These are phyloP conservation scores for Hyphodiscus sp. DNA, from an alignment of 2,329 filamentous ascomycete species.

Conservation along the genomic window DNA sequence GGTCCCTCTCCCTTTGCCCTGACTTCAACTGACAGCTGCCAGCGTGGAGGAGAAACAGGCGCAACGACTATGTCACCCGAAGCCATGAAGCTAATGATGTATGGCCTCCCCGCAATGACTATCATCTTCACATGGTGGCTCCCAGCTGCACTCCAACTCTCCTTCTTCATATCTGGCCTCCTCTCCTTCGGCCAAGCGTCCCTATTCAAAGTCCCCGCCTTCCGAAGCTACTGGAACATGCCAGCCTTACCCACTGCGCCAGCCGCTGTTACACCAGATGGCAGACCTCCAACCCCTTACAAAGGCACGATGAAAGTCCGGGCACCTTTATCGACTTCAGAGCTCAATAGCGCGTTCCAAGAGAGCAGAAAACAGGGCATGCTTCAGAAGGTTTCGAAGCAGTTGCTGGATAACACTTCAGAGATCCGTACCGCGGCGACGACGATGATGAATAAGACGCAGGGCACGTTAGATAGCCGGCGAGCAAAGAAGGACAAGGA, in stretches of 20 bases:
- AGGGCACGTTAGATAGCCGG: slow-evolving; percentile 23
- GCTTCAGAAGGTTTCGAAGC: not conserved
- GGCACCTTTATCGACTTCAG: not conserved
- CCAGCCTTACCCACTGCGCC: slow-evolving; percentile 11
- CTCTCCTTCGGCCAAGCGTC: slow-evolving; percentile 38
- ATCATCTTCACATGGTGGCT: slow-evolving; percentile 44
- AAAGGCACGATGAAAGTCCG: slow-evolving; percentile 3
- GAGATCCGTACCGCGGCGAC: slow-evolving; percentile 19
- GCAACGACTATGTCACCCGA: slow-evolving; percentile 27
- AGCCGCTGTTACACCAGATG: not conserved
- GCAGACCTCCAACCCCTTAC: slow-evolving; percentile 5
- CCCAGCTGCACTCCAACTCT: slow-evolving; percentile 50
- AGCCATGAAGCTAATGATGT: slow-evolving; percentile 36
- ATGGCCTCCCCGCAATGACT: slow-evolving; percentile 46
- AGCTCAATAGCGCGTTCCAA: slow-evolving; percentile 1
- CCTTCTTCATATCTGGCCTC: slow-evolving; percentile 45
- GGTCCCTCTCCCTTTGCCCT: slow-evolving; percentile 1
- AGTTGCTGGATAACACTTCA: not conserved
- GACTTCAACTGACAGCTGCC: slow-evolving; percentile 6
- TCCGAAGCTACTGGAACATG: slow-evolving; percentile 36
- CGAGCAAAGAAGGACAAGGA: slow-evolving; percentile 32
- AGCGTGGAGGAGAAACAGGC: slow-evolving; percentile 45
- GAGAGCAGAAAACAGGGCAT: not conserved
- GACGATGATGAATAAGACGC: slow-evolving; percentile 29
- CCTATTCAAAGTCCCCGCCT: slow-evolving; percentile 35